Evolutionary conservation across 768 basidiomycete species (phyloP), one percentile per base, ranked within the genome.

Genomic region (Mycena alexandri): DNA sequence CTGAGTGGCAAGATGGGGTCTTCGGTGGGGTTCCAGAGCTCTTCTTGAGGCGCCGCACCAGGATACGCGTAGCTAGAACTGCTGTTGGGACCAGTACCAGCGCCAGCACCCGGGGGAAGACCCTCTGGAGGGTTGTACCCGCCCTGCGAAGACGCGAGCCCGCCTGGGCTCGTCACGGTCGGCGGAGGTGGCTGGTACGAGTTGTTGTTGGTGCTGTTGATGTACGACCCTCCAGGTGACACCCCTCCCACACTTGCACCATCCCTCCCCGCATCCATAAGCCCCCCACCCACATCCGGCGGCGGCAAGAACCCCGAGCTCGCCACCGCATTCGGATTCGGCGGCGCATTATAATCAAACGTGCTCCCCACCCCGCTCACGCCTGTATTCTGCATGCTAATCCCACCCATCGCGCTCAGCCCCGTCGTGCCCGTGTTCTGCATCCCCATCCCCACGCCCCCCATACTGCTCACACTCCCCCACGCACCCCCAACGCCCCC

Each of bases 1-100:
- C 61, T 62, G 19, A 71, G 59, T 33, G 75, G 77, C n/a, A 80
- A 72, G 21, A 81, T 84, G 60, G 84, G 83, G 48, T 87, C 85
- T 58, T 87, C 85, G 1, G 38, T 38, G 14, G 38, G 38, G 14
- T 38, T 38, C 38, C 38, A 38, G 38, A 38, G 38, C 38, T 38
- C 38, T 11, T 38, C 38, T 38, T 38, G 38, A 3, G 10, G 38
- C 38, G 38, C 9, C 11, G 38, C 38, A 14, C 38, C 14, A 14
- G 38, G 10, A 14, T 38, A 38, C 2, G 38, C 10, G 38, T 38
- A 38, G 10, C 38, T 9, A 14, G 11, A 2, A 11, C 11, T 9
- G 38, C 14, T 38, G 38, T 5, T 38, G 38, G 38, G 10, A 14
- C 29, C 29, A 29, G 10, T 38, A 9, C 38, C 38, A 14, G 10